phyloP scores from a whole-genome alignment of 768 basidiomycete genomes.

The Nidularia pulvinata region DNA sequence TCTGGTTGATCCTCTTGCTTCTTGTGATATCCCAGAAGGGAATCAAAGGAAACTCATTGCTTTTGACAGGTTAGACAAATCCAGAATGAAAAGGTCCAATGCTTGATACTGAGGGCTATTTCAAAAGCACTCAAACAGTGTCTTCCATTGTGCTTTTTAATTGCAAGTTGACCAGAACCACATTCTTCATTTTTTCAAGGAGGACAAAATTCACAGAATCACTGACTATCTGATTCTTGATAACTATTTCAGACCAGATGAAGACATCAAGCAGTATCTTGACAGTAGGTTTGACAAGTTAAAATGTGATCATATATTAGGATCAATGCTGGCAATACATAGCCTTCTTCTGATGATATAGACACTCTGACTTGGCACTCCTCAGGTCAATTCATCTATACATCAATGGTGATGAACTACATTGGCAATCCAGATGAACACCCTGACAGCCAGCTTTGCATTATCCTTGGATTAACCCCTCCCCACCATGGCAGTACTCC shows the following conservation, averaged over 20 bases:
- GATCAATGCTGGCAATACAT: constrained; percentile 3
- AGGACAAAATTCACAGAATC: background rate
- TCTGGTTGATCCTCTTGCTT: too few species aligned
- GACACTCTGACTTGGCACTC: constrained; percentile 11
- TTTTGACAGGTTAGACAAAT: constrained; percentile 11
- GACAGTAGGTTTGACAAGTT: constrained; percentile 6
- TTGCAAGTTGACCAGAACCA: constrained; percentile 23
- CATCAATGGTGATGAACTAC: constrained; percentile 14
- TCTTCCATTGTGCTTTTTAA: constrained; percentile 16
- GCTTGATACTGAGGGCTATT: constrained; percentile 6
- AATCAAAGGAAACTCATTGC: too few species aligned
- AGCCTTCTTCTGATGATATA: constrained; percentile 11
- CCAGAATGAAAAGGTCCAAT: constrained; percentile 4
- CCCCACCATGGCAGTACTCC: background rate
- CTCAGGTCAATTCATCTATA: constrained; percentile 21
- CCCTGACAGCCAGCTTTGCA: background rate
- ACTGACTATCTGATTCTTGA: constrained; percentile 3
- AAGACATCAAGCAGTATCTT: constrained; percentile 14
- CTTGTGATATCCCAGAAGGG: too few species aligned
- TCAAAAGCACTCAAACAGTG: background rate
- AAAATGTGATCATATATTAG: background rate
- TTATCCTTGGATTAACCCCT: background rate
- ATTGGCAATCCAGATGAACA: constrained; percentile 8
- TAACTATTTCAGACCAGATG: constrained; percentile 4
- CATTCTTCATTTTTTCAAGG: constrained; percentile 8